Evolutionary conservation across 1,284 basidiomycete species (phyloP), one percentile per base, ranked within the genome.

Genomic region (Singerocomus rubriflavus): DNA sequence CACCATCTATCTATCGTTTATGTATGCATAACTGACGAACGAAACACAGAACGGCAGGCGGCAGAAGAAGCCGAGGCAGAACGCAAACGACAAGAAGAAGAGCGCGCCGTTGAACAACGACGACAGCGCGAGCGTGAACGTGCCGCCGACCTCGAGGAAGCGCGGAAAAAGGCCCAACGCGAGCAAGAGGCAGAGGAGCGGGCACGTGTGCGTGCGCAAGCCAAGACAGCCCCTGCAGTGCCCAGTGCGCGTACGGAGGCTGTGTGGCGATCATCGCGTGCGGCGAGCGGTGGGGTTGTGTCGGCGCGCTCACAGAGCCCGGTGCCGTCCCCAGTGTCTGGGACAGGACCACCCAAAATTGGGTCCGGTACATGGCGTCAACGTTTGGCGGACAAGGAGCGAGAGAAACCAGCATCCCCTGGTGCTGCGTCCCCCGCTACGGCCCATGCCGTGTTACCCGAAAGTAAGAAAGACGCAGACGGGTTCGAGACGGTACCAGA

Each of bases 101-200:
- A 82, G 57, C 77, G 76, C 40, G 58, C 62, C 0, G 72, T 70
- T 7, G 79, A 76, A 13, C 60, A 74, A 34, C 84, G 88, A 53
- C 80, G 78, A 55, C 67, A 77, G 54, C 81, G 89, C 50, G 86
- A 90, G 47, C 76, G 68, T 34, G 85, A 93, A 62, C 85, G 88
- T 41, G 77, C 76, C 10, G 80, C 78, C 40, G 77, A 76, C 1
- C 40, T 66, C 17, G 88, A 91, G 59, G 68, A 77, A 34, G 81
- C 80, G 3, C 78, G 78, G 17, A 70, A 76, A 42, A 88, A 86
- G 62, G 71, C 68, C n/a, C 80, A 86, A 63, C 81, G 88, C 53
- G 92, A 93, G 64, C 88, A 90, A 47, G 93, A 93, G 62, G 91
- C 90, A 0, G 78, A 82, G 60, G 77, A 77, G 13, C 80, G 81